Evolutionary conservation across 805 yeast species (phyloP).

Genomic region (Lipomyces mesembrius): DNA sequence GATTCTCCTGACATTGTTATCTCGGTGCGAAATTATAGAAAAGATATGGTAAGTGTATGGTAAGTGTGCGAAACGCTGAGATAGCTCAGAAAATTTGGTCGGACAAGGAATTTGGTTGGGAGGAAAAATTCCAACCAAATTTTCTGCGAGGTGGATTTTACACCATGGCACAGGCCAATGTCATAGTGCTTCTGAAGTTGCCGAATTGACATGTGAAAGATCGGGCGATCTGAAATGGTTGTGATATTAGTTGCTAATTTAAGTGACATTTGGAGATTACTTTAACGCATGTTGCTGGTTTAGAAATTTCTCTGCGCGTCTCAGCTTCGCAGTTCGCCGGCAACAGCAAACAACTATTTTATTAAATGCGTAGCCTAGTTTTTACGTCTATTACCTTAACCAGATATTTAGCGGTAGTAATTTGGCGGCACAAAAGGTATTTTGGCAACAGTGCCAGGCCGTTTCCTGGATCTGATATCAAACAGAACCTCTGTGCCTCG

Average conservation of each 20-base stretch:
- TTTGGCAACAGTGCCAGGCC: conserved; percentile 75
- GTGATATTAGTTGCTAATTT: background rate
- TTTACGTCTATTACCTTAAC: background rate
- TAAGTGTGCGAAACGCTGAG: background rate
- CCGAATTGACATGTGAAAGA: background rate
- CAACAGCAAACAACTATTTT: background rate
- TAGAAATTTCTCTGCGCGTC: background rate
- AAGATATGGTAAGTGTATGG: background rate
- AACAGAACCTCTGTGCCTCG: conserved; percentile 72
- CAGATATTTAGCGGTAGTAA: conserved; percentile 53
- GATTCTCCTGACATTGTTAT: conserved; percentile 16
- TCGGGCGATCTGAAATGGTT: background rate
- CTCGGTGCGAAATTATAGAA: background rate
- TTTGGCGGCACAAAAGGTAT: conserved; percentile 82
- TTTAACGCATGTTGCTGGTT: background rate
- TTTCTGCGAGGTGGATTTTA: too few species aligned
- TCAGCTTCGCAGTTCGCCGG: background rate
- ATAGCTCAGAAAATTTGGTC: too few species aligned
- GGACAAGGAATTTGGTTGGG: background rate
- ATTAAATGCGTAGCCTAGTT: background rate
- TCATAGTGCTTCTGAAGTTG: too few species aligned
- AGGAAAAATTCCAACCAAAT: background rate
- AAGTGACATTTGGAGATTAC: background rate
- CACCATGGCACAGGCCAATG: too few species aligned
- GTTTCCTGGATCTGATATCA: conserved; percentile 80